These are phyloP conservation scores for Fremontodendron californicum DNA, from an alignment of 345 rosid species.

Conservation along the genomic window DNA sequence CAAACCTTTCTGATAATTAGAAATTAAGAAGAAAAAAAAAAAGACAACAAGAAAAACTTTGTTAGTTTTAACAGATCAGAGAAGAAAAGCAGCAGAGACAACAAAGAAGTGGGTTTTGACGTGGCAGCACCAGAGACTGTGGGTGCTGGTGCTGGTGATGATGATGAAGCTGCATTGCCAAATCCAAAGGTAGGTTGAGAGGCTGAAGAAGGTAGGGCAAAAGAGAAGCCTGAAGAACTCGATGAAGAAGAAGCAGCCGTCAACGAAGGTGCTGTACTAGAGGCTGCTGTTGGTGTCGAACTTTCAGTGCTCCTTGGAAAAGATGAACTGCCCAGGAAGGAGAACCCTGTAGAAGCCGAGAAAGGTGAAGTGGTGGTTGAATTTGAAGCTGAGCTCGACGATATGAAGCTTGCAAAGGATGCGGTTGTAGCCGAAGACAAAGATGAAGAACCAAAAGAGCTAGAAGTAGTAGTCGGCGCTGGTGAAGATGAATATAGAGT, in stretches of 20 bases:
- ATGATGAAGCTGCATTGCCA: slow-evolving; percentile 36
- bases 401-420: slow-evolving; percentile 20
- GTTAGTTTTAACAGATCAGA: slow-evolving; percentile 1
- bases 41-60: neutral
- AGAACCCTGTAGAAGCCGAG: slow-evolving; percentile 44
- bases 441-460: slow-evolving; percentile 18
- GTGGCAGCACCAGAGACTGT: slow-evolving; percentile 8
- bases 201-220: slow-evolving; percentile 40
- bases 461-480: neutral
- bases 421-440: slow-evolving; percentile 19
- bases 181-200: slow-evolving; percentile 43
- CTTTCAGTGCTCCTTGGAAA: slow-evolving; percentile 28
- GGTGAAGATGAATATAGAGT: slow-evolving; percentile 2
- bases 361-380: slow-evolving; percentile 31
- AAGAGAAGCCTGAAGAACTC: slow-evolving; percentile 42
- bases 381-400: slow-evolving; percentile 22
- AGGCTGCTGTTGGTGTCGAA: slow-evolving; percentile 21
- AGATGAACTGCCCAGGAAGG: slow-evolving; percentile 17
- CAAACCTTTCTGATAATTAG: slow-evolving; percentile 18
- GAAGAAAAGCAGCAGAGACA: neutral
- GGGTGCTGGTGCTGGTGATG: slow-evolving; percentile 25
- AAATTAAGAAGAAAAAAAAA: neutral
- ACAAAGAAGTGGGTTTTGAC: neutral
- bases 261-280: slow-evolving; percentile 18
- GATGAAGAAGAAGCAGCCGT: slow-evolving; percentile 30